phyloP scores from a whole-genome alignment of 306 rosid species.

The Vigna nakashimae region DNA sequence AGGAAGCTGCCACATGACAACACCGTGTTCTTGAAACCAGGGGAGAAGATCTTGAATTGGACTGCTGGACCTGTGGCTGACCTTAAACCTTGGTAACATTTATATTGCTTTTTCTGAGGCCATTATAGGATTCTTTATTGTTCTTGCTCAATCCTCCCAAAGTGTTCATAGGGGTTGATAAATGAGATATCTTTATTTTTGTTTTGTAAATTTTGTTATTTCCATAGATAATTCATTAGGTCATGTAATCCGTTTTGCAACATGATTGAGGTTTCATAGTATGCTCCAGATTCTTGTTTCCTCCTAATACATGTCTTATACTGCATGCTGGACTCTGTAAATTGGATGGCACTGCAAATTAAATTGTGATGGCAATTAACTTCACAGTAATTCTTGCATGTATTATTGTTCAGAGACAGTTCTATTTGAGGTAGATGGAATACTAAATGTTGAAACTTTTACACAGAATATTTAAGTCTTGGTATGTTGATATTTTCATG shows the following conservation, averaged over 20 bases:
- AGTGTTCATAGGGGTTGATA: conserved; percentile 52
- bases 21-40: conserved; percentile 65
- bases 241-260: conserved; percentile 44
- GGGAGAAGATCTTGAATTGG: conserved; percentile 83
- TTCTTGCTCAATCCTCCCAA: conserved; percentile 45
- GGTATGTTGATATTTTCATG: too few relatives aligned
- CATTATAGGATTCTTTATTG: conserved; percentile 36
- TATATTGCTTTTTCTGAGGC: conserved; percentile 32
- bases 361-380: too few relatives aligned
- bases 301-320: neutral
- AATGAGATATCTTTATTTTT: conserved; percentile 39
- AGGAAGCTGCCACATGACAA: conserved; percentile 83
- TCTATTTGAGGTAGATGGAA: too few relatives aligned
- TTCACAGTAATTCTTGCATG: too few relatives aligned
- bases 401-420: too few relatives aligned
- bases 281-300: neutral
- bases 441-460: too few relatives aligned
- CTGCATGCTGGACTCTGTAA: neutral
- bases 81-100: conserved; percentile 82
- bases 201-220: conserved; percentile 54
- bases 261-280: conserved; percentile 14
- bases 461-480: too few relatives aligned
- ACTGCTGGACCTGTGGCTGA: conserved; percentile 93
- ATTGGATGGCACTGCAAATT: neutral
- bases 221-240: conserved; percentile 32